Conservation (phyloP, 768 basidiomycete species). For the Agaricus blazei region DNA sequence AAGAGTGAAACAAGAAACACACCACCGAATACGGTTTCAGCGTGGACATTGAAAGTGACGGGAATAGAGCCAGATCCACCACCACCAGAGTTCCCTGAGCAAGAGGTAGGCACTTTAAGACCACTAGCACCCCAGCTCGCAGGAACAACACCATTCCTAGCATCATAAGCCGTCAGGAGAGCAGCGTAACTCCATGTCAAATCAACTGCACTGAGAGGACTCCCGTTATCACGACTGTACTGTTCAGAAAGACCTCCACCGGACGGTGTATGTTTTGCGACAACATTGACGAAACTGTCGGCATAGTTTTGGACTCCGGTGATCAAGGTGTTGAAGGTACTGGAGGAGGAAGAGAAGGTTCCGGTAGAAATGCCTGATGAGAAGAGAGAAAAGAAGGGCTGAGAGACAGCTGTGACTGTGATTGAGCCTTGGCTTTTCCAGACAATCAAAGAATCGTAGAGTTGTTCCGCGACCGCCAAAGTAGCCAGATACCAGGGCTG, state of each 20-base stretch:
- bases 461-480: conserved; percentile 68
- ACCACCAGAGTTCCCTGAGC: conserved; percentile 22
- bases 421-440: conserved; percentile 53
- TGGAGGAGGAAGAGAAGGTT: conserved; percentile 42
- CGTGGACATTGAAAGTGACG: conserved; percentile 62
- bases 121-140: conserved; percentile 65
- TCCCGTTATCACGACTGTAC: conserved; percentile 43
- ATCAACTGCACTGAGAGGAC: conserved; percentile 54
- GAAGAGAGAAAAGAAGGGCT: conserved; percentile 67
- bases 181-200: conserved; percentile 78
- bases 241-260: conserved; percentile 62
- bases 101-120: conserved; percentile 42
- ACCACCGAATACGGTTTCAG: conserved; percentile 58
- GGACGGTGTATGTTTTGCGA: conserved; percentile 59
- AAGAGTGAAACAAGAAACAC: conserved; percentile 15
- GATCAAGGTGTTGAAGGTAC: conserved; percentile 45
- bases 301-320: conserved; percentile 49
- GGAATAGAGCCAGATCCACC: conserved; percentile 27
- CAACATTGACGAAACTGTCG: conserved; percentile 56
- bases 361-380: conserved; percentile 40
- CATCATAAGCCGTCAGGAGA: conserved; percentile 53
- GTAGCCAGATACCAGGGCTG: conserved; percentile 79
- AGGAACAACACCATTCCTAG: conserved; percentile 41
- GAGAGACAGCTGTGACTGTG: conserved; percentile 53
- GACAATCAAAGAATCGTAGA: conserved; percentile 65